These are phyloP conservation scores for Massariosphaeria phaeospora DNA, from an alignment of 495 filamentous ascomycete genomes.

Conservation along the genomic window DNA sequence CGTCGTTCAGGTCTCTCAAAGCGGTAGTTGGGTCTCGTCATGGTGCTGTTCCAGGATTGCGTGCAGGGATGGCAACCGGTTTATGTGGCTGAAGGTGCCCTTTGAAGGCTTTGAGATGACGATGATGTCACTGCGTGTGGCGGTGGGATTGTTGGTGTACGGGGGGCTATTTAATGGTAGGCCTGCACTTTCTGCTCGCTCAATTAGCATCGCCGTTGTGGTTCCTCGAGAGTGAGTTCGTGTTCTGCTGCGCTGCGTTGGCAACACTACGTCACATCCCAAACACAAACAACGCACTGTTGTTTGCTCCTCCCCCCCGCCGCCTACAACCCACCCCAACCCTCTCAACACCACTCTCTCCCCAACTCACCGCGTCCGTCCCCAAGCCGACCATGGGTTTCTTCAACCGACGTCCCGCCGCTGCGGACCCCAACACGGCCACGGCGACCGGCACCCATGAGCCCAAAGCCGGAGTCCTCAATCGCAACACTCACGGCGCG, in stretches of 20 bases:
- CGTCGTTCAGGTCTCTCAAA: not conserved
- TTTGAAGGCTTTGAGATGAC: too few species aligned
- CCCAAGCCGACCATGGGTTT: constrained; percentile 20
- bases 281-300: not conserved
- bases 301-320: not conserved
- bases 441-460: constrained; percentile 22
- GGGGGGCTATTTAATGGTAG: too few species aligned
- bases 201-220: too few species aligned
- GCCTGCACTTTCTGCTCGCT: too few species aligned
- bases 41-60: too few species aligned
- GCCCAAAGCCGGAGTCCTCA: constrained; percentile 13
- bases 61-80: too few species aligned
- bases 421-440: constrained; percentile 23
- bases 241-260: too few species aligned
- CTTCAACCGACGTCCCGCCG: constrained; percentile 23
- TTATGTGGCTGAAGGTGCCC: too few species aligned
- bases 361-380: not conserved
- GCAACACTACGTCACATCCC: not conserved
- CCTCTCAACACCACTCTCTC: not conserved
- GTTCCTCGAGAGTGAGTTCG: too few species aligned
- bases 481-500: not conserved
- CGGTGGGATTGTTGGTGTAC: too few species aligned
- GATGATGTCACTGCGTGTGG: too few species aligned
- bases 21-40: too few species aligned
- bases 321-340: not conserved